These are phyloP conservation scores for Colletotrichum paranaense DNA, from an alignment of 2,329 filamentous ascomycete genomes.

Conservation along the genomic window DNA sequence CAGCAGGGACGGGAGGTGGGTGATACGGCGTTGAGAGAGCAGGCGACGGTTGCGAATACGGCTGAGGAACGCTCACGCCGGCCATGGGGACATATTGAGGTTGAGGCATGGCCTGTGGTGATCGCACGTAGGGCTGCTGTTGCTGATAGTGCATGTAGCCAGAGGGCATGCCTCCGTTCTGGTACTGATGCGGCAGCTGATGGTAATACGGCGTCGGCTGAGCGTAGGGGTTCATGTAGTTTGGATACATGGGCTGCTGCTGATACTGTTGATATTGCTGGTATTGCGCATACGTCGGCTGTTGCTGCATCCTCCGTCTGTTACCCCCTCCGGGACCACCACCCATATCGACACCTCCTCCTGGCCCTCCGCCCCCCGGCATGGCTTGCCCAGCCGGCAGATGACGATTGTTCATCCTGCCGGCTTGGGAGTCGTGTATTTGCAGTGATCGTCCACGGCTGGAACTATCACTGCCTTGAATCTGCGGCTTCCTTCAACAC, in stretches of 20 bases:
- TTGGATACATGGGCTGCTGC: slow-evolving; percentile 56
- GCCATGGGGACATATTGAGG: slow-evolving; percentile 66
- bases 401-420: slow-evolving; percentile 83
- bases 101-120: slow-evolving; percentile 64
- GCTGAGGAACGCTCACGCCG: slow-evolving; percentile 56
- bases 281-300: slow-evolving; percentile 48
- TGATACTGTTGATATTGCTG: slow-evolving; percentile 40
- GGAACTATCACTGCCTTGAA: slow-evolving; percentile 35
- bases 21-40: slow-evolving; percentile 68
- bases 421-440: slow-evolving; percentile 64
- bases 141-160: slow-evolving; percentile 61
- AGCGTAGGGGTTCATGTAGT: slow-evolving; percentile 63
- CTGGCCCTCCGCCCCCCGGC: slow-evolving; percentile 53
- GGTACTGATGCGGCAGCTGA: slow-evolving; percentile 70
- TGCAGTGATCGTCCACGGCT: slow-evolving; percentile 39
- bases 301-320: slow-evolving; percentile 51
- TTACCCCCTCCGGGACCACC: slow-evolving; percentile 45
- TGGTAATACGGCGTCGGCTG: slow-evolving; percentile 59
- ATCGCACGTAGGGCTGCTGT: slow-evolving; percentile 55
- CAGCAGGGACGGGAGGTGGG: slow-evolving; percentile 57
- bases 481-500: slow-evolving; percentile 26
- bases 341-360: slow-evolving; percentile 45
- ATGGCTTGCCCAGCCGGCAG: slow-evolving; percentile 80
- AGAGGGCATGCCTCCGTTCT: slow-evolving; percentile 59
- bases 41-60: slow-evolving; percentile 64